Evolutionary conservation across 768 basidiomycete species (phyloP).

Genomic region (Phlebiopsis flavidoalba): DNA sequence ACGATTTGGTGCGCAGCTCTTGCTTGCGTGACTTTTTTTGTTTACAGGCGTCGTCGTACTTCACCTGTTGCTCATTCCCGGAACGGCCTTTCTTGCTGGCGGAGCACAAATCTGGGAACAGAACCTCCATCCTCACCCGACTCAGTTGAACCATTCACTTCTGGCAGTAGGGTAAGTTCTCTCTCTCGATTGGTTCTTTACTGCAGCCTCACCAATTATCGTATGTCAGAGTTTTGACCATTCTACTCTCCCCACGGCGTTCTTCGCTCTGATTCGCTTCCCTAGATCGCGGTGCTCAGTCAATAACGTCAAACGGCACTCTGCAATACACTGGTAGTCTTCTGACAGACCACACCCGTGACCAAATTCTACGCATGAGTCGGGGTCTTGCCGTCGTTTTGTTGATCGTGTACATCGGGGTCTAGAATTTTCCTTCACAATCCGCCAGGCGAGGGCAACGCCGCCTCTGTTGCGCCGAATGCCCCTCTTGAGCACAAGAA

Average conservation of each 20-base stretch:
- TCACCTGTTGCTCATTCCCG: constrained; percentile 67
- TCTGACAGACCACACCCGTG: constrained; percentile 40
- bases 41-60: constrained; percentile 65
- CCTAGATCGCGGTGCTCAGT: constrained; percentile 32
- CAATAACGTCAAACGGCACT: constrained; percentile 13
- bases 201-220: background rate
- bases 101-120: constrained; percentile 66
- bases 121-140: constrained; percentile 58
- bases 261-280: constrained; percentile 70
- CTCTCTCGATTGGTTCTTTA: background rate
- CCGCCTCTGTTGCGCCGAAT: constrained; percentile 34
- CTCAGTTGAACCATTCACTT: constrained; percentile 64
- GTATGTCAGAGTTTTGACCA: constrained; percentile 46
- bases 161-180: constrained; percentile 58
- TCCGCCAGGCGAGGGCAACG: constrained; percentile 57
- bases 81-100: constrained; percentile 64
- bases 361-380: constrained; percentile 54
- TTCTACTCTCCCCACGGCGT: constrained; percentile 64
- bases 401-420: constrained; percentile 56
- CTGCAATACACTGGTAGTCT: constrained; percentile 19
- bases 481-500: constrained; percentile 27
- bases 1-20: background rate
- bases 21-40: background rate
- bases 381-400: constrained; percentile 61
- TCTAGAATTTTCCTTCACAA: constrained; percentile 69